phyloP scores from a whole-genome alignment of 148 eudicot genomes.

The Arbutus unedo region DNA sequence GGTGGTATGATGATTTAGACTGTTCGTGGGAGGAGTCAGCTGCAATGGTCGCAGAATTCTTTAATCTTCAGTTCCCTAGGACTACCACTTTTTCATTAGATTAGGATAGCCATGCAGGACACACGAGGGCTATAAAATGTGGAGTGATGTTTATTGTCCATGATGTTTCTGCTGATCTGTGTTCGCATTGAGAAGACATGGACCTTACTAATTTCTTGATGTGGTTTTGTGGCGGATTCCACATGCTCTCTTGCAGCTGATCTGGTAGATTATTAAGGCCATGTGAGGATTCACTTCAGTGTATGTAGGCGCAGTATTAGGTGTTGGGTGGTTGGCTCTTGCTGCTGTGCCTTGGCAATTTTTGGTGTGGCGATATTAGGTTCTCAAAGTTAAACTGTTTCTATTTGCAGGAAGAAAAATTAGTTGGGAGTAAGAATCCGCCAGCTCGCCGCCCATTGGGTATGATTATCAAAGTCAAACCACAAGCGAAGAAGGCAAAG shows the following conservation, averaged over 20 bases:
- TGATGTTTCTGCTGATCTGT: not conserved
- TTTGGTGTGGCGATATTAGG: not conserved
- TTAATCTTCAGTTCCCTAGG: not conserved
- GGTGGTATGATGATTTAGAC: slow-evolving; percentile 1
- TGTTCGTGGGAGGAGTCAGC: not conserved
- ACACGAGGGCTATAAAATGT: not conserved
- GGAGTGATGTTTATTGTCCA: not conserved
- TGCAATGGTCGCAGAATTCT: not conserved
- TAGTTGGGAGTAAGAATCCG: slow-evolving; percentile 44
- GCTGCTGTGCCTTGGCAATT: not conserved
- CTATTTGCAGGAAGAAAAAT: slow-evolving; percentile 43
- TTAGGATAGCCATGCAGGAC: not conserved
- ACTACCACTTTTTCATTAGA: not conserved
- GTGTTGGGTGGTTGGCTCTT: not conserved
- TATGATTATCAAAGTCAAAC: slow-evolving; percentile 65
- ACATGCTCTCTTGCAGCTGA: not conserved
- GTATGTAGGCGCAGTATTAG: too few relatives aligned
- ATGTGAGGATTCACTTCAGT: not conserved
- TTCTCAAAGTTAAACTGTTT: not conserved
- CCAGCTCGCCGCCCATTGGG: slow-evolving; percentile 43
- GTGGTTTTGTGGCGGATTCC: not conserved
- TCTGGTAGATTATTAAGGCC: not conserved
- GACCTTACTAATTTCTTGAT: not conserved
- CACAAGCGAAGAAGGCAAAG: slow-evolving; percentile 78
- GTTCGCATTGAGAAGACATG: not conserved